Evolutionary conservation across 1,284 basidiomycete genomes (phyloP).

Genomic region (Moesziomyces antarcticus): DNA sequence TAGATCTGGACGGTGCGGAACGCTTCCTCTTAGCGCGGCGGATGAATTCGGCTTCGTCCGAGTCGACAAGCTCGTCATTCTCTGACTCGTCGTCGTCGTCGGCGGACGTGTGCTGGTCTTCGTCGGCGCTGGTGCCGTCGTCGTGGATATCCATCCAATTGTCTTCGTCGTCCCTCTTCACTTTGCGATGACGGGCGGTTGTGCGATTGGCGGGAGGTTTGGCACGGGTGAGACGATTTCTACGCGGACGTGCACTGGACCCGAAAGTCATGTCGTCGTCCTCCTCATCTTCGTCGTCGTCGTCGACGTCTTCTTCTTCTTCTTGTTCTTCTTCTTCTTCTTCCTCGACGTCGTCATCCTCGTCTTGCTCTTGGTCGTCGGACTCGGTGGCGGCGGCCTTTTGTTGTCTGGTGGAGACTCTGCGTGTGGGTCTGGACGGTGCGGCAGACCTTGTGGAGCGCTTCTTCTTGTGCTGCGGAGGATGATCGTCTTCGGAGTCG

Average conservation of each 20-base stretch:
- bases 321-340: conserved; percentile 6
- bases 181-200: no score
- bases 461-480: not conserved
- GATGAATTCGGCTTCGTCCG: conserved; percentile 14
- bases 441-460: no score
- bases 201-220: no score
- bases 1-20: not conserved
- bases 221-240: no score
- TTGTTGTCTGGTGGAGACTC: not conserved
- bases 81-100: conserved; percentile 14
- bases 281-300: no score
- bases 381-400: not conserved
- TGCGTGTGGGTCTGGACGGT: conserved; percentile 1
- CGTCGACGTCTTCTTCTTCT: conserved; percentile 10
- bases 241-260: no score
- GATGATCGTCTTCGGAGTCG: conserved; percentile 15
- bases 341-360: conserved; percentile 2
- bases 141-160: conserved; percentile 9
- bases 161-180: conserved; percentile 1
- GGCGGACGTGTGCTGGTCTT: conserved; percentile 4
- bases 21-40: conserved; percentile 13
- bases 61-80: conserved; percentile 28
- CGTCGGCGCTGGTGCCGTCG: not conserved
- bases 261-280: no score
- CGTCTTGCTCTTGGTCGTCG: conserved; percentile 5